Evolutionary conservation across 1,284 basidiomycete species (phyloP).

Genomic region (Phellopilus nigrolimitatus): DNA sequence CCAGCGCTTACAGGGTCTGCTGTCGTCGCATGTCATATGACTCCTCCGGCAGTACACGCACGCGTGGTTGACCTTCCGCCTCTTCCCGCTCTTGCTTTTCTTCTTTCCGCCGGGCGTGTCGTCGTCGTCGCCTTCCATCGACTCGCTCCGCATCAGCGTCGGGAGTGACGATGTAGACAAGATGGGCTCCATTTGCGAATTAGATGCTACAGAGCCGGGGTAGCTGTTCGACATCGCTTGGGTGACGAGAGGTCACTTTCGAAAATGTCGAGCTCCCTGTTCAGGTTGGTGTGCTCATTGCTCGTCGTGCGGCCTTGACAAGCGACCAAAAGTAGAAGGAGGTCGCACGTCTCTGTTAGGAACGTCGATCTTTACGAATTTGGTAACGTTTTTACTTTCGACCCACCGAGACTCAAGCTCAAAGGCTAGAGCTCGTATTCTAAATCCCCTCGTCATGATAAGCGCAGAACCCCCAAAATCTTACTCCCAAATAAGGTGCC

Average conservation of each 20-base stretch:
- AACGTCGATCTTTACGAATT: not conserved
- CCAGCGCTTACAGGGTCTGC: constrained; percentile 87
- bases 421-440: not conserved
- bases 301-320: no score
- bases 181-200: not conserved
- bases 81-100: constrained; percentile 47
- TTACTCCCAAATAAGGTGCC: no score
- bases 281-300: no score
- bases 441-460: not conserved
- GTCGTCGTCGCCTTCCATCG: constrained; percentile 27
- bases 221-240: constrained; percentile 4
- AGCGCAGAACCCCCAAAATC: not conserved
- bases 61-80: constrained; percentile 83
- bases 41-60: constrained; percentile 91
- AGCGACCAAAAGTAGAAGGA: not conserved
- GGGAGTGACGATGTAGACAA: constrained; percentile 5
- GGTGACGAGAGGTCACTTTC: no score
- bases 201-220: not conserved
- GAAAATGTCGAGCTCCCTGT: no score
- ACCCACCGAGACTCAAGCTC: no score
- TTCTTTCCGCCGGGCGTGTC: constrained; percentile 36
- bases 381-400: not conserved
- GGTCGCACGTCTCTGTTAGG: not conserved
- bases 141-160: constrained; percentile 4
- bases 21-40: constrained; percentile 93